Evolutionary conservation across 108 stramenopile genomes (phyloP).

Genomic region (Skeletonema grethae): DNA sequence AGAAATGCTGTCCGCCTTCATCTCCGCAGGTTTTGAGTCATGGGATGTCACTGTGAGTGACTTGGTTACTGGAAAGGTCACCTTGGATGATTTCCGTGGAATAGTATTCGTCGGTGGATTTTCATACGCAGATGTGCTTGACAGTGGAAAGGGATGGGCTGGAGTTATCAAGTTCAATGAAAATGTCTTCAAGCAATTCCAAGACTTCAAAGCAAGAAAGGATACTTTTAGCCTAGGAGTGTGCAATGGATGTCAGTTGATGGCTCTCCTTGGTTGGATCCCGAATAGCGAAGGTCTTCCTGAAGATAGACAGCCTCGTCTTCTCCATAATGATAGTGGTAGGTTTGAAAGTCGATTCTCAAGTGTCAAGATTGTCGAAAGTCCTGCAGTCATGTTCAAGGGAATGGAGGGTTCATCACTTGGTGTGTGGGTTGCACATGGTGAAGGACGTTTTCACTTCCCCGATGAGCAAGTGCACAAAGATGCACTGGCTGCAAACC

Average conservation of each 20-base stretch:
- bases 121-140: conserved; percentile 97
- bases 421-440: conserved; percentile 99
- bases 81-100: conserved; percentile 90
- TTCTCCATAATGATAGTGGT: conserved; percentile 95
- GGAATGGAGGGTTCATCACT: conserved; percentile 98
- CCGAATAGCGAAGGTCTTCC: conserved; percentile 75
- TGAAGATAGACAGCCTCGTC: conserved; percentile 90
- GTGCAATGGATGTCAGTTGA: conserved; percentile 99
- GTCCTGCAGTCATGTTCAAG: conserved; percentile 87
- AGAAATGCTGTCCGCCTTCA: conserved; percentile 97
- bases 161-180: conserved; percentile 98
- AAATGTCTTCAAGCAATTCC: conserved; percentile 90
- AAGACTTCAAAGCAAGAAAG: conserved; percentile 87
- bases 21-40: conserved; percentile 94
- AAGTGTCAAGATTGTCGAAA: conserved; percentile 81
- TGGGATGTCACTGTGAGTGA: conserved; percentile 97
- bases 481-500: conserved; percentile 64
- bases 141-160: conserved; percentile 99
- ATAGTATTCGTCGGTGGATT: conserved; percentile 98
- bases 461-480: conserved; percentile 82
- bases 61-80: conserved; percentile 74
- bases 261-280: conserved; percentile 99
- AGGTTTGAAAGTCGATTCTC: conserved; percentile 97
- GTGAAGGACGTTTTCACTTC: conserved; percentile 97
- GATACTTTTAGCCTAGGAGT: conserved; percentile 99